Evolutionary conservation across 73 alveolate genomes (phyloP), one percentile per base, ranked within the genome.

Genomic region (Breviolum minutum): DNA sequence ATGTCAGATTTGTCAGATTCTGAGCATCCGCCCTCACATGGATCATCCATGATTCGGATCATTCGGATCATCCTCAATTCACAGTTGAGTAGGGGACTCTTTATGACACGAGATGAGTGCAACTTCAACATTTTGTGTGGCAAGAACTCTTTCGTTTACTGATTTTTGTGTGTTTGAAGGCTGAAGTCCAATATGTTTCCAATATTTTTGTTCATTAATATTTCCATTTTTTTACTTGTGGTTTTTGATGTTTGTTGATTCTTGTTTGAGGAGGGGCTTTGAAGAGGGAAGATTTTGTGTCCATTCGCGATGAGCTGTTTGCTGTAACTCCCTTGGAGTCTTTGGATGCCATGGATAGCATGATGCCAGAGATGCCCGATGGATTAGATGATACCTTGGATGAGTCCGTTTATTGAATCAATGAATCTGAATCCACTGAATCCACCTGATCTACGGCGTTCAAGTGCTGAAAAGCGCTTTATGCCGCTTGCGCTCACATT

Each of bases 271-370:
- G 81, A 29, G 95, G 81, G 7, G 81, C 98, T 17, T n/a, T 92
- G 87, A n/a, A 62, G 87, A 32, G 62, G 54, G 84, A 76, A 83
- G 99, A 93, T 61, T 93, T 93, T 60, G 93, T 48, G 83, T 93
- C 99, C 19, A 93, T 93, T 27, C 99, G 99, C 26, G 99, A 93
- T 24, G 99, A 93, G 84, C 99, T 93, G 84, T 93, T 93, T 27
- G 99, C 99, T 20, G 86, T 93, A 83, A 93, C 99, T 26, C 93
- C 99, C 48, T 63, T 93, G n/a, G 99, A 93, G 71, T 93, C 99
- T 60, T 32, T 93, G 99, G 99, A 93, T 63, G 97, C 97, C 68
- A 91, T 91, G 97, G 97, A 91, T 40, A 54, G 80, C 97, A 30
- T 54, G 80, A 91, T 91, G 74, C 86, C 69, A 20, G n/a, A 24